phyloP scores from a whole-genome alignment of 1,284 basidiomycete species.

The Somion occarium region DNA sequence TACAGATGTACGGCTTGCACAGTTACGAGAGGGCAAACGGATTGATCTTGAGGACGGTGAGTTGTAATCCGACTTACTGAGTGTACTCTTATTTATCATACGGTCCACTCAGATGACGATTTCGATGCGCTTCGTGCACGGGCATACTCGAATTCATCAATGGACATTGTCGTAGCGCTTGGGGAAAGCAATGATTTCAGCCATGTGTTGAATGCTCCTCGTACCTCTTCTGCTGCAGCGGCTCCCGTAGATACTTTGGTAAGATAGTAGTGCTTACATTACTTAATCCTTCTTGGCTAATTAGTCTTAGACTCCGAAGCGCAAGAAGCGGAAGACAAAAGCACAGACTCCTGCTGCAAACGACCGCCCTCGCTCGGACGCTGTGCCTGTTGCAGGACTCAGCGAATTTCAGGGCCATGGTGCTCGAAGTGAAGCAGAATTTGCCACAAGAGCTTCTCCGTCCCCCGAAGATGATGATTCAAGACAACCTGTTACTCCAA shows the following conservation, averaged over 20 bases:
- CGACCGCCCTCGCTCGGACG: neutral
- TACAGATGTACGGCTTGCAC: slow-evolving; percentile 43
- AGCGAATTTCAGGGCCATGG: too few species aligned
- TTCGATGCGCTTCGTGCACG: slow-evolving; percentile 63
- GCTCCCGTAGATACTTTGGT: too few species aligned
- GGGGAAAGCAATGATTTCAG: slow-evolving; percentile 3
- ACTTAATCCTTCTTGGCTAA: too few species aligned
- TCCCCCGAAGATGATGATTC: too few species aligned
- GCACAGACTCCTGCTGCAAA: neutral
- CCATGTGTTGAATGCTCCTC: too few species aligned
- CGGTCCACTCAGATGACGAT: slow-evolving; percentile 62
- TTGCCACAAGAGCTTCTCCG: too few species aligned
- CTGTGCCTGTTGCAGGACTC: too few species aligned
- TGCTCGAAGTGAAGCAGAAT: too few species aligned
- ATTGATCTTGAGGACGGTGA: slow-evolving; percentile 73
- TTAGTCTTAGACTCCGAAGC: slow-evolving; percentile 8
- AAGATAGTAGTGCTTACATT: too few species aligned
- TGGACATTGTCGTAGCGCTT: slow-evolving; percentile 38
- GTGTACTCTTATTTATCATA: too few species aligned
- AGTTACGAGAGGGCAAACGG: slow-evolving; percentile 45
- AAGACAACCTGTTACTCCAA: neutral
- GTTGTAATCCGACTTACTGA: slow-evolving; percentile 14
- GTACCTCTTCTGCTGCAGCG: neutral
- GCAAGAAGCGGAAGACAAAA: slow-evolving; percentile 13
- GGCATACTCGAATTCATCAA: slow-evolving; percentile 29